Evolutionary conservation across 2,329 filamentous ascomycete genomes (phyloP).

Genomic region (Diaporthe caulivora): DNA sequence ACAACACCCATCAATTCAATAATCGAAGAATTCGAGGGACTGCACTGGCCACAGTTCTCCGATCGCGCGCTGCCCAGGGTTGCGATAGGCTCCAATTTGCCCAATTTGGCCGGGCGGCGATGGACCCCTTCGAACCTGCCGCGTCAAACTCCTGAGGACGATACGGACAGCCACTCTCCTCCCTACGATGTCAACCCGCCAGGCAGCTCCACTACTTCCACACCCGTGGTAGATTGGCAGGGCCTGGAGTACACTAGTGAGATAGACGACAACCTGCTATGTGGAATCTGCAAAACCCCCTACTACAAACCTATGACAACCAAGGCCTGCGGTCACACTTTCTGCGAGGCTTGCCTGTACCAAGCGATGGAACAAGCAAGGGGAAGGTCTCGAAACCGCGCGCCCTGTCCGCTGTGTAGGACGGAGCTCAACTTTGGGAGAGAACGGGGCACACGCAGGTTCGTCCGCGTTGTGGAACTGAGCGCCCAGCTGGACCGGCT

Average conservation of each 20-base stretch:
- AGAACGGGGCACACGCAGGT: conserved; percentile 16
- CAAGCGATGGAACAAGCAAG: conserved; percentile 47
- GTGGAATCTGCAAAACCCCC: conserved; percentile 67
- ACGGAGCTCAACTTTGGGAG: conserved; percentile 51
- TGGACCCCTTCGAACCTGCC: neutral
- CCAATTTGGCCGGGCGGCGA: no score
- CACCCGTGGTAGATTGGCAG: conserved; percentile 48
- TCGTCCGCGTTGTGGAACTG: conserved; percentile 30
- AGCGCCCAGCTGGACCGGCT: conserved; percentile 72
- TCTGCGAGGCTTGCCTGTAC: conserved; percentile 70
- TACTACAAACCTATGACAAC: conserved; percentile 72
- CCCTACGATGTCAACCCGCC: neutral
- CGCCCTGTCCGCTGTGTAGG: conserved; percentile 71
- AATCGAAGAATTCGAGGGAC: neutral
- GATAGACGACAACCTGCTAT: conserved; percentile 52
- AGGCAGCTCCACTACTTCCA: neutral
- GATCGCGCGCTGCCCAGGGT: neutral
- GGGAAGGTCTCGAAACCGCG: conserved; percentile 51
- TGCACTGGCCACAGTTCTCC: neutral
- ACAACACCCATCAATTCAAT: neutral
- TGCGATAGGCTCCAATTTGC: no score
- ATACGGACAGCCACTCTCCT: neutral
- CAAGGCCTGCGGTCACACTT: conserved; percentile 71
- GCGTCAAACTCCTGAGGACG: neutral
- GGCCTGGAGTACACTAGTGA: conserved; percentile 48